These are phyloP conservation scores for Cercospora sp. DNA, from an alignment of 2,329 filamentous ascomycete genomes.

Conservation along the genomic window DNA sequence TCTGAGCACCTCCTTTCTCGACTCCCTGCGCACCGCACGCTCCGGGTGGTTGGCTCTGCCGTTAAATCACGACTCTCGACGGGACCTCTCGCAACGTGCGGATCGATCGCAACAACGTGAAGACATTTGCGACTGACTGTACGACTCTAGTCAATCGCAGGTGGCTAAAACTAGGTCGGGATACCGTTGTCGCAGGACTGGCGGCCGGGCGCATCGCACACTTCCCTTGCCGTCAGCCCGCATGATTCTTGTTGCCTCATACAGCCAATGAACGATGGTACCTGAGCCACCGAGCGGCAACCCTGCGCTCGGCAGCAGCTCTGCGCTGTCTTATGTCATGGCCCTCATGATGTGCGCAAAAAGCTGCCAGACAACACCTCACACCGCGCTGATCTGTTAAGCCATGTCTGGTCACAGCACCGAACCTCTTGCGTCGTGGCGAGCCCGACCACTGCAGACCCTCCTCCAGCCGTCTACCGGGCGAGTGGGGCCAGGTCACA, in stretches of 20 bases:
- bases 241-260: slow-evolving; percentile 13
- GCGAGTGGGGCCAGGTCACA: slow-evolving; percentile 7
- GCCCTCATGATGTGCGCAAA: slow-evolving; percentile 6
- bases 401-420: slow-evolving; percentile 9
- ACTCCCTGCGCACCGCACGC: background rate
- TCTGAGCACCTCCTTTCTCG: background rate
- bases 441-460: background rate
- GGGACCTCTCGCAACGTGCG: background rate
- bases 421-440: background rate
- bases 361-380: background rate
- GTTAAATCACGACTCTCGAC: background rate
- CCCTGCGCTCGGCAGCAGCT: slow-evolving; percentile 3
- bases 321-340: slow-evolving; percentile 12
- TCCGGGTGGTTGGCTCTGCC: background rate
- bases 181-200: background rate
- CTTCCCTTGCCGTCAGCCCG: slow-evolving; percentile 17
- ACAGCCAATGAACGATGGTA: slow-evolving; percentile 22
- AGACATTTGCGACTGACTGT: too few species aligned
- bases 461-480: background rate
- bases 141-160: background rate
- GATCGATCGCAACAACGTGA: background rate
- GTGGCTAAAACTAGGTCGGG: background rate
- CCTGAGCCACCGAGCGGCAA: slow-evolving; percentile 8
- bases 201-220: background rate
- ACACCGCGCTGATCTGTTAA: slow-evolving; percentile 5